Conservation (phyloP, 148 eudicot genomes). For the Rhododendron vialii region DNA sequence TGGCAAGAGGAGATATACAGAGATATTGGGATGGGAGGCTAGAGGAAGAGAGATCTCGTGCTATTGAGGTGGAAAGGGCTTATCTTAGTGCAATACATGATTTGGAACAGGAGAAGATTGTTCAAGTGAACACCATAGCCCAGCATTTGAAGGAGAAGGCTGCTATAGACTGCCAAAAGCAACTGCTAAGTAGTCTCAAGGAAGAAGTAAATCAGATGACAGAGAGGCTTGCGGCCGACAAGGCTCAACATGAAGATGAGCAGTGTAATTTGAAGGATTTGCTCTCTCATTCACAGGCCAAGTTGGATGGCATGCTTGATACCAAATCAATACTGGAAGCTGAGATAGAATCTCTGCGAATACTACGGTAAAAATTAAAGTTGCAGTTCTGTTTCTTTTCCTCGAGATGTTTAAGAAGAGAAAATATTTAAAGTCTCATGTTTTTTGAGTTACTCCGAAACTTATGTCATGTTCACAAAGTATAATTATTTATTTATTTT, state of each 20-base stretch:
- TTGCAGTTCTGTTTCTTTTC: background rate
- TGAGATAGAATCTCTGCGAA: constrained; percentile 85
- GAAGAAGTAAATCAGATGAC: constrained; percentile 68
- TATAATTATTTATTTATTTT: too few species aligned
- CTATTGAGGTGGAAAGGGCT: constrained; percentile 35
- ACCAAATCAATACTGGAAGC: constrained; percentile 75
- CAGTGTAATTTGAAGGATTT: constrained; percentile 28
- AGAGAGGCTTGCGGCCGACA: constrained; percentile 58
- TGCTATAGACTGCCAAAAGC: constrained; percentile 83
- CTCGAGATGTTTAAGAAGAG: background rate
- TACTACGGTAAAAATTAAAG: constrained; percentile 57
- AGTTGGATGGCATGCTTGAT: constrained; percentile 62
- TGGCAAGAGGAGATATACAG: constrained; percentile 69
- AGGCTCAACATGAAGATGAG: constrained; percentile 41
- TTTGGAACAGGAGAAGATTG: constrained; percentile 52
- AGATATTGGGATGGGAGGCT: constrained; percentile 56
- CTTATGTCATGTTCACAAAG: background rate
- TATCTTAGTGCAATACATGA: constrained; percentile 39
- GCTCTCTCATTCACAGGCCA: constrained; percentile 36
- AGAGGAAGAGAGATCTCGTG: constrained; percentile 50
- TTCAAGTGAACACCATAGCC: constrained; percentile 44
- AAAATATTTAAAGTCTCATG: background rate
- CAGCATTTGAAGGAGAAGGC: constrained; percentile 63
- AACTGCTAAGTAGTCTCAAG: constrained; percentile 59
- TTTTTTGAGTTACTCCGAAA: background rate